phyloP scores from a whole-genome alignment of 2,329 filamentous ascomycete genomes.

The Talaromyces sp. region DNA sequence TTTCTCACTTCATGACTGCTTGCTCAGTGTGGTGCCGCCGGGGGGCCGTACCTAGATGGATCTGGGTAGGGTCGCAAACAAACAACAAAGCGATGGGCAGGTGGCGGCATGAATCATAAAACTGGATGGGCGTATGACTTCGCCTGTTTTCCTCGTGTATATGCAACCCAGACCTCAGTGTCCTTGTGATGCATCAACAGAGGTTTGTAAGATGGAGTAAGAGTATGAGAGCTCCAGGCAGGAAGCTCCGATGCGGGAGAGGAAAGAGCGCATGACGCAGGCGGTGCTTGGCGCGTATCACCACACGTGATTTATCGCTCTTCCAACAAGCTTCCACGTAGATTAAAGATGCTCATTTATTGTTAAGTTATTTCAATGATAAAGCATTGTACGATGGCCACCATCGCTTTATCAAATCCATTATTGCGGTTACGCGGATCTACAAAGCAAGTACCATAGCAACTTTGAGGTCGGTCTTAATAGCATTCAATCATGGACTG shows the following conservation, averaged over 20 bases:
- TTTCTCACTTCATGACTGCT: slow-evolving; percentile 16
- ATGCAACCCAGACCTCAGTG: not conserved
- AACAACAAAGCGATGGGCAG: not conserved
- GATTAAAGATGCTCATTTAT: not conserved
- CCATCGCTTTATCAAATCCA: not conserved
- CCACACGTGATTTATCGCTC: slow-evolving; percentile 9
- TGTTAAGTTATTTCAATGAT: not conserved
- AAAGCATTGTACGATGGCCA: not conserved
- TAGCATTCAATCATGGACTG: not conserved
- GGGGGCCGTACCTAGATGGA: not conserved
- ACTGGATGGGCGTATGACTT: not conserved
- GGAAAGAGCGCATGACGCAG: slow-evolving; percentile 13
- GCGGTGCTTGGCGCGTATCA: slow-evolving; percentile 3
- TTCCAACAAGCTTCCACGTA: not conserved
- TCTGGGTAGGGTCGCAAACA: not conserved
- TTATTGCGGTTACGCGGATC: not conserved
- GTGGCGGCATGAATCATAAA: slow-evolving; percentile 12
- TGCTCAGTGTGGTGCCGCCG: slow-evolving; percentile 20
- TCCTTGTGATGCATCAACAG: slow-evolving; percentile 2
- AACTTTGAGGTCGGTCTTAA: not conserved
- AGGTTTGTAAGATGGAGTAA: not conserved
- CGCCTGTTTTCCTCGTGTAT: not conserved
- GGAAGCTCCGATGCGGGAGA: slow-evolving; percentile 5
- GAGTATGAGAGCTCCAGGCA: slow-evolving; percentile 1
- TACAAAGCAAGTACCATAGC: not conserved